phyloP scores from a whole-genome alignment of 2,329 filamentous ascomycete species.

The Monilinia laxa region DNA sequence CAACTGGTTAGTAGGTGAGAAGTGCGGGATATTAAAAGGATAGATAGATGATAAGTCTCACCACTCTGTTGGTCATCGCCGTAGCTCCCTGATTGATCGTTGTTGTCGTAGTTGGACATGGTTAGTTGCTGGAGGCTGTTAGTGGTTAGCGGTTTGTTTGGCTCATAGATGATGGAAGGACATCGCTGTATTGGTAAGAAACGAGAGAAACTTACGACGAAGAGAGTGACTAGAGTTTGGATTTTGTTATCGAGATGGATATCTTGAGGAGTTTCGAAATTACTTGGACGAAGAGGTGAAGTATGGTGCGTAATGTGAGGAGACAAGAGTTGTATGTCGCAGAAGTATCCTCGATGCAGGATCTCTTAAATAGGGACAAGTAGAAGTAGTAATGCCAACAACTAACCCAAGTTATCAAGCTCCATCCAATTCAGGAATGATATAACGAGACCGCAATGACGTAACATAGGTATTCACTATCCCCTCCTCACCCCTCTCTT shows the following conservation, averaged over 20 bases:
- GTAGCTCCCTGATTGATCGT: constrained; percentile 13
- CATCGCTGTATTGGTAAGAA: background rate
- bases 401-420: too few relatives aligned
- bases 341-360: background rate
- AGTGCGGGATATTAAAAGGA: background rate
- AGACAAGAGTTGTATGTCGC: background rate
- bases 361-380: too few relatives aligned
- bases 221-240: background rate
- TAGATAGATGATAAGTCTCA: background rate
- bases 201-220: background rate
- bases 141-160: too few relatives aligned
- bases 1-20: background rate
- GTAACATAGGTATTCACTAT: too few relatives aligned
- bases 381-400: too few relatives aligned
- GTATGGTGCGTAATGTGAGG: background rate
- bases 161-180: background rate
- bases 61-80: constrained; percentile 8
- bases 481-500: too few relatives aligned
- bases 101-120: constrained; percentile 14
- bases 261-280: background rate
- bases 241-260: background rate
- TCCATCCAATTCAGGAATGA: too few relatives aligned
- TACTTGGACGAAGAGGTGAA: background rate
- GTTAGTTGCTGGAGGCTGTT: background rate
- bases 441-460: too few relatives aligned